Conservation (phyloP, 441 rosid genomes). For the Breynia disticha region DNA sequence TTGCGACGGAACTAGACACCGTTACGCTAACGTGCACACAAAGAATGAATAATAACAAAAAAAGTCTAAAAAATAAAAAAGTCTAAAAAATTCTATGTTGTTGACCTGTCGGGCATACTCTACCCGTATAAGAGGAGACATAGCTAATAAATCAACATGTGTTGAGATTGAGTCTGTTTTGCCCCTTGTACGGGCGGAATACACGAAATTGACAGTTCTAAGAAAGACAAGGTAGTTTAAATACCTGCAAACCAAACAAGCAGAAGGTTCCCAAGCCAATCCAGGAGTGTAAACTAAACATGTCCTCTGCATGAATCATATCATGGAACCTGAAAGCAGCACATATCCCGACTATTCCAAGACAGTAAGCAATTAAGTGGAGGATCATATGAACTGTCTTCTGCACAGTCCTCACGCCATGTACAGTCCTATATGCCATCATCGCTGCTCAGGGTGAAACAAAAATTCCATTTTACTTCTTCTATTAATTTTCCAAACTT, state of each 20-base stretch:
- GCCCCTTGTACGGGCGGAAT: background rate
- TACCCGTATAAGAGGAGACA: no score
- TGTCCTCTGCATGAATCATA: constrained; percentile 26
- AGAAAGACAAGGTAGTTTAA: background rate
- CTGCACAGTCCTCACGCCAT: constrained; percentile 23
- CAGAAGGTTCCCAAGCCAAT: constrained; percentile 56
- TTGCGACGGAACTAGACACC: no score
- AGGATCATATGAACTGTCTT: constrained; percentile 49
- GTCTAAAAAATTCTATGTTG: no score
- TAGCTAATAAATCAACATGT: no score
- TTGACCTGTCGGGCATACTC: no score
- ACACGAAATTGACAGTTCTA: no score
- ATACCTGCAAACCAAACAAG: constrained; percentile 65
- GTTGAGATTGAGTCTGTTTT: no score
- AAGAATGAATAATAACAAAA: no score
- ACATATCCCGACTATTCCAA: constrained; percentile 60
- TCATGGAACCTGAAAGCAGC: constrained; percentile 77
- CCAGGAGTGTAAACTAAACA: constrained; percentile 79
- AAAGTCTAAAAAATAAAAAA: no score
- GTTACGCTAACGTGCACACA: no score
- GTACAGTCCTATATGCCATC: constrained; percentile 67
- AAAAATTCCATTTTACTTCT: background rate
- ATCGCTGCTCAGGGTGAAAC: constrained; percentile 42
- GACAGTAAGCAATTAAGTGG: constrained; percentile 41
- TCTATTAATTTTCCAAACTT: background rate